Evolutionary conservation across 768 basidiomycete genomes (phyloP), one percentile per base, ranked within the genome.

Genomic region (Artomyces pyxidatus): DNA sequence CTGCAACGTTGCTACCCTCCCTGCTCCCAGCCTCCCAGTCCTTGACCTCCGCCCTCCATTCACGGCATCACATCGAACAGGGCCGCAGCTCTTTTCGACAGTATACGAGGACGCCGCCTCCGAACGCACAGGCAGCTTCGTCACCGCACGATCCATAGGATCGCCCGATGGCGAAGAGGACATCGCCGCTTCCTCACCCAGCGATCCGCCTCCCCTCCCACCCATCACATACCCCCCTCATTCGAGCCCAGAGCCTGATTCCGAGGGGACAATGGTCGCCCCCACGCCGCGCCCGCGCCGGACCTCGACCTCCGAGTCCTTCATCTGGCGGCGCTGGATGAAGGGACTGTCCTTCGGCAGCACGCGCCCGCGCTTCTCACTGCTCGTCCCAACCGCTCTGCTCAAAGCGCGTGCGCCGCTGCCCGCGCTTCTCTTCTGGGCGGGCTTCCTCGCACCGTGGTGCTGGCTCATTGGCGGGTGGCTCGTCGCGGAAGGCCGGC

Each of bases 381-480:
- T 37, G 19, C 30, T 40, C 41, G 26, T 53, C 42, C 3, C 52
- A 25, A 0, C 50, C 32, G n/a, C 35, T 46, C 26, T 7, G 37
- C 28, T 16, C 32, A 8, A 29, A 21, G 5, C 30, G 37, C 48
- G 41, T 49, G 32, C 30, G 44, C 46, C 54, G 14, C 29, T 49
- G 5, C 53, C 53, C 45, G 21, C 45, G 58, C 74, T 81, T 61
- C 67, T 85, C n/a, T 88, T 88, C 65, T 87, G 82, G 81, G 49
- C 81, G 0, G 85, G 85, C 3, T 88, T 88, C 57, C 49, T 85
- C 41, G 81, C 75, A 40, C 85, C 85, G 0, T 77, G 83, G 63
- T 74, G 85, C 45, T 88, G 85, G 85, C 72, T 88, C 39, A 70
- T 87, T 12, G 85, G 85, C 0, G 85, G 85, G 4, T 88, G 85